Base-by-base conservation (phyloP, 164 flowering plant species). In the Magnolia sinica region DNA sequence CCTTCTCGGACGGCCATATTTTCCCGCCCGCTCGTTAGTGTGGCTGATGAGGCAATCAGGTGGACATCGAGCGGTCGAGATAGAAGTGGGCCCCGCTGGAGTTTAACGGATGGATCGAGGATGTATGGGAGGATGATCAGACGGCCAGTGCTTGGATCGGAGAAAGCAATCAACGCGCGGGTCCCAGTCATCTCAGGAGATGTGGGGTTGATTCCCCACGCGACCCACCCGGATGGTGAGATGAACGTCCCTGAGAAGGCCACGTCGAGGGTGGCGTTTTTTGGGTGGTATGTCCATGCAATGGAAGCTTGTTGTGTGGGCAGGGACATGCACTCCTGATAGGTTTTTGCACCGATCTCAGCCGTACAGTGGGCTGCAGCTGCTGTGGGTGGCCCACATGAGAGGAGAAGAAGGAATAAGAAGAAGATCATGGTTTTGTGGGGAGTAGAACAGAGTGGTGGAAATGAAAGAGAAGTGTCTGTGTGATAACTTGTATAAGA, bases 171-270 rank as follows among this genome's bases (percentile, higher is more conserved):
- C 1, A 96, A 81, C 14, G 91, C 96, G 0, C 91, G 91, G 0
- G 97, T 81, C 0, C 98, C 97, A 0, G 96, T 88, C 99, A 96
- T 93, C 73, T 87, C 87, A 0, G 97, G 80, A 2, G 95, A 84
- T 1, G 55, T 80, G 0, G 98, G 99, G 81, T 96, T 96, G 79
- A 96, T 89, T 9, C 99, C 99, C 84, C 86, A 91, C 2, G 88
- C 99, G 1, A 96, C 97, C 99, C 99, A 96, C 2, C 99, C 99
- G 23, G 98, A 87, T 0, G 99, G 99, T 0, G 99, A 96, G 67
- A 93, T 93, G 87, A 96, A 93, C 37, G 80, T 81, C 37, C 98
- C 97, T 16, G 88, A 89, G 85, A 96, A 96, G 72, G 79, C 96
- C 0, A 96, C 71, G 64, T 93, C 95, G 14, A 93, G 86, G 22